phyloP scores from a whole-genome alignment of 805 yeast genomes.

The Yarrowia alimentaria region DNA sequence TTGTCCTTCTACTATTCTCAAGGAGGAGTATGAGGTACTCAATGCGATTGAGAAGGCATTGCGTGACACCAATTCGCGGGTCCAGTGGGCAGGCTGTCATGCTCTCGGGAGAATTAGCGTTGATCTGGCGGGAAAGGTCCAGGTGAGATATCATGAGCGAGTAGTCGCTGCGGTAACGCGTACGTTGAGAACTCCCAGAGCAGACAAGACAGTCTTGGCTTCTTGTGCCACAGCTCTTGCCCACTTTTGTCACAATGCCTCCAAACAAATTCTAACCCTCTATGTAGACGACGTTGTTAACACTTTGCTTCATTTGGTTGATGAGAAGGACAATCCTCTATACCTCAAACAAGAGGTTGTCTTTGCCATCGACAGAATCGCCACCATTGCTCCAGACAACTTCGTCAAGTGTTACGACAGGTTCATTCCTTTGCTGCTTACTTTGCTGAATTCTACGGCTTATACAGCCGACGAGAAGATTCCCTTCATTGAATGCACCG shows the following conservation, averaged over 20 bases:
- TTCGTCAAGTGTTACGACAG: constrained; percentile 92
- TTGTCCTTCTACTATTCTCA: constrained; percentile 80
- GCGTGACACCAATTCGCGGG: constrained; percentile 85
- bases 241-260: constrained; percentile 89
- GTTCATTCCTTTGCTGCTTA: constrained; percentile 80
- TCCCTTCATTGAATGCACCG: constrained; percentile 20
- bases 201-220: constrained; percentile 79
- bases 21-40: constrained; percentile 75
- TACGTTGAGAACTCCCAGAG: constrained; percentile 55
- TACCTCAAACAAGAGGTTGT: constrained; percentile 97
- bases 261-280: constrained; percentile 84
- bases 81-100: constrained; percentile 95
- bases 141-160: constrained; percentile 72
- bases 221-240: constrained; percentile 99
- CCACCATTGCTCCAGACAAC: constrained; percentile 89
- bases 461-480: constrained; percentile 57
- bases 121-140: constrained; percentile 88
- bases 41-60: constrained; percentile 84
- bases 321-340: constrained; percentile 65
- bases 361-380: constrained; percentile 94
- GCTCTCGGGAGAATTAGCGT: constrained; percentile 96
- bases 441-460: constrained; percentile 68
- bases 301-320: constrained; percentile 70
- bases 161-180: constrained; percentile 72
- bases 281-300: constrained; percentile 77